A percentile compares a stretch with the other conserved stretches of the same genome.
These are phyloP conservation scores for Calamus simplicifolius DNA, from an alignment of 176 grass and related monocot genomes.

Conservation along the genomic window DNA sequence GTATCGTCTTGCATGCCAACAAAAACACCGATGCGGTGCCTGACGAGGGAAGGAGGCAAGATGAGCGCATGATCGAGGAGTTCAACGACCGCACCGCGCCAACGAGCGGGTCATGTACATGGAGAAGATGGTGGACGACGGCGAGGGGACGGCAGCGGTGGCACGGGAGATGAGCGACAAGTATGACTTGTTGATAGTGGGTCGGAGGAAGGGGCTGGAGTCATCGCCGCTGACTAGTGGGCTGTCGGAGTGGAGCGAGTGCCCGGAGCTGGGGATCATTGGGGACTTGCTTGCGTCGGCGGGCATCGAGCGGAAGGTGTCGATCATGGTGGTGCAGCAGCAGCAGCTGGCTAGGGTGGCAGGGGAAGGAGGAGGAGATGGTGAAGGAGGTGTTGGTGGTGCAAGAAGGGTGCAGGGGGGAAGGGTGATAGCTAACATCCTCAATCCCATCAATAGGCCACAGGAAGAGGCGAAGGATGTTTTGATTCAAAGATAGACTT, in stretches of 20 bases:
- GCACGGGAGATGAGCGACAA: conserved; percentile 19
- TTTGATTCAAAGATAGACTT: too few species aligned
- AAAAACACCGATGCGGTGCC: conserved; percentile 16
- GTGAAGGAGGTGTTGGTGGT: too few species aligned
- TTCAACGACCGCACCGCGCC: not conserved
- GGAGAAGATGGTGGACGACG: conserved; percentile 24
- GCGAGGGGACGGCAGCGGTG: conserved; percentile 20
- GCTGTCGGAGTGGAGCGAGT: not conserved
- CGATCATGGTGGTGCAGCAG: too few species aligned
- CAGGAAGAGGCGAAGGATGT: too few species aligned
- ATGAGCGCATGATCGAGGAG: not conserved
- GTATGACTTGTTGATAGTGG: conserved; percentile 23
- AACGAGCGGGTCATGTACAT: conserved; percentile 7
- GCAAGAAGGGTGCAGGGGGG: too few species aligned
- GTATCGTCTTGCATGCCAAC: conserved; percentile 28
- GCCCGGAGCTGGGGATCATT: too few species aligned
- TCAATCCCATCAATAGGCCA: too few species aligned
- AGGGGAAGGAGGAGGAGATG: too few species aligned
- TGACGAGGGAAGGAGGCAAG: conserved; percentile 7
- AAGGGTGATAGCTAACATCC: too few species aligned
- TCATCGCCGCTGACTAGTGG: conserved; percentile 17
- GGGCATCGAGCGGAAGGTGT: too few species aligned
- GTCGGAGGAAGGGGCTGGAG: conserved; percentile 23
- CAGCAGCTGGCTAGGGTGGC: too few species aligned
- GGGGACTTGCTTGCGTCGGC: too few species aligned